These are phyloP conservation scores for Plasmodium gallinaceum DNA, from an alignment of 169 alveolate genomes.

Conservation along the genomic window DNA sequence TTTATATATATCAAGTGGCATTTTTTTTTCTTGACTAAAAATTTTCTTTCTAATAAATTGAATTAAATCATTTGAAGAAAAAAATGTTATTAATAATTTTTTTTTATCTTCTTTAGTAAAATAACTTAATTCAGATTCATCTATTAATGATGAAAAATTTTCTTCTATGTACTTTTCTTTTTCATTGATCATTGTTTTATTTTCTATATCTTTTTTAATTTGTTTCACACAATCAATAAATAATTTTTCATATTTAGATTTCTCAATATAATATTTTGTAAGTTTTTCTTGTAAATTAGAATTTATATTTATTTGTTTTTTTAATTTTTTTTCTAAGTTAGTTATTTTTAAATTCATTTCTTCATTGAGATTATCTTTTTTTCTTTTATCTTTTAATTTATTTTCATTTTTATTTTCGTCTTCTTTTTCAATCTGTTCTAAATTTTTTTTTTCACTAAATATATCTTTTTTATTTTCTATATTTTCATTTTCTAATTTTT, in stretches of 20 bases:
- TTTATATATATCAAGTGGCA: slow-evolving; percentile 14
- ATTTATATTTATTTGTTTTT: slow-evolving; percentile 67
- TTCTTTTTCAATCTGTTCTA: slow-evolving; percentile 12
- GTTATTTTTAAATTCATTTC: slow-evolving; percentile 36
- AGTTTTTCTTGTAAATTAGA: slow-evolving; percentile 63
- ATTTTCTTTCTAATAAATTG: slow-evolving; percentile 38
- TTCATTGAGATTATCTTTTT: slow-evolving; percentile 18
- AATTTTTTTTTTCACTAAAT: slow-evolving; percentile 11
- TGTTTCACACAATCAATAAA: slow-evolving; percentile 56
- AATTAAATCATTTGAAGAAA: slow-evolving; percentile 57
- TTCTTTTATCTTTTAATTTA: slow-evolving; percentile 9
- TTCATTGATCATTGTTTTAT: slow-evolving; percentile 35
- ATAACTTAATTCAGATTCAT: slow-evolving; percentile 41
- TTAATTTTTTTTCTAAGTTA: slow-evolving; percentile 70
- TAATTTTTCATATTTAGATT: slow-evolving; percentile 65
- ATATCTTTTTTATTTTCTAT: not conserved
- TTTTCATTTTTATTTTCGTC: slow-evolving; percentile 14
- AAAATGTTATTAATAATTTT: slow-evolving; percentile 54
- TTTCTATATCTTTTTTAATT: slow-evolving; percentile 51
- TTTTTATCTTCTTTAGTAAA: slow-evolving; percentile 75
- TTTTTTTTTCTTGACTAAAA: slow-evolving; percentile 49
- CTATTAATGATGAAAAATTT: slow-evolving; percentile 46
- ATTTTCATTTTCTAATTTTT: not conserved
- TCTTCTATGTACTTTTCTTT: slow-evolving; percentile 60
- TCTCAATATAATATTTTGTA: slow-evolving; percentile 55